A percentile compares a stretch with the other conserved stretches of the same genome.
Conservation (phyloP, 2,329 filamentous ascomycete genomes). For the Colletotrichum tropicicola region DNA sequence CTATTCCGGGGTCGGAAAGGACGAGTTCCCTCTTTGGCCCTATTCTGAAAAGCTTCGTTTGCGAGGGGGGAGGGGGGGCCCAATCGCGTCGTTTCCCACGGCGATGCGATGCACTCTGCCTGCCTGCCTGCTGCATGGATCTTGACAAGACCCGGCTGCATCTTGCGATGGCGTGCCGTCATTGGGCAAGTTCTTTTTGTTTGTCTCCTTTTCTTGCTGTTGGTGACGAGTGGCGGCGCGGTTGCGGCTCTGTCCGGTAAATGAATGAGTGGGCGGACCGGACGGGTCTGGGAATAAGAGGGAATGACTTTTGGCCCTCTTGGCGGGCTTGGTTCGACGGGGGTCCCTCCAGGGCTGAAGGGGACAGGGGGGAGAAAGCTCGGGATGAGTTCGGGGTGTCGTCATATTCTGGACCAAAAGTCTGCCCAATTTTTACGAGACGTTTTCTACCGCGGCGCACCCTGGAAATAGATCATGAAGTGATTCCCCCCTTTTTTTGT, state of each 20-base stretch:
- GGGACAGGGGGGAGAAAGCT: conserved; percentile 24
- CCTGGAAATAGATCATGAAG: too few species aligned
- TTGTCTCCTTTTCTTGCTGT: not conserved
- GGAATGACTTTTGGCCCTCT: conserved; percentile 19
- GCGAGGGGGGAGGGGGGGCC: not conserved
- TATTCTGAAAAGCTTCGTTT: not conserved
- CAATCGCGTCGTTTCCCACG: conserved; percentile 5
- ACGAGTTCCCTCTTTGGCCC: not conserved
- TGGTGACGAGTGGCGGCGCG: not conserved
- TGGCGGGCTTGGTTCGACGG: not conserved
- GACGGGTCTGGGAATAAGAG: conserved; percentile 29
- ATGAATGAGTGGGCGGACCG: not conserved
- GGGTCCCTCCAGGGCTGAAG: conserved; percentile 23
- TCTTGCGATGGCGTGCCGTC: not conserved
- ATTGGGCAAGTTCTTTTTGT: not conserved
- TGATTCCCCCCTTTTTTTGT: too few species aligned
- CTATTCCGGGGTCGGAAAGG: conserved; percentile 12
- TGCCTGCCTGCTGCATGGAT: not conserved
- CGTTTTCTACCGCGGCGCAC: not conserved
- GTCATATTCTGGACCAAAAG: not conserved
- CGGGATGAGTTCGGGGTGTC: conserved; percentile 28
- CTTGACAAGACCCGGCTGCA: not conserved
- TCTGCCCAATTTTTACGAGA: not conserved
- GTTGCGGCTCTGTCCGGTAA: conserved; percentile 10
- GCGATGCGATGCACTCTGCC: too few species aligned